phyloP scores from a whole-genome alignment of 2,329 filamentous ascomycete species.

The Colletotrichum coccodes region DNA sequence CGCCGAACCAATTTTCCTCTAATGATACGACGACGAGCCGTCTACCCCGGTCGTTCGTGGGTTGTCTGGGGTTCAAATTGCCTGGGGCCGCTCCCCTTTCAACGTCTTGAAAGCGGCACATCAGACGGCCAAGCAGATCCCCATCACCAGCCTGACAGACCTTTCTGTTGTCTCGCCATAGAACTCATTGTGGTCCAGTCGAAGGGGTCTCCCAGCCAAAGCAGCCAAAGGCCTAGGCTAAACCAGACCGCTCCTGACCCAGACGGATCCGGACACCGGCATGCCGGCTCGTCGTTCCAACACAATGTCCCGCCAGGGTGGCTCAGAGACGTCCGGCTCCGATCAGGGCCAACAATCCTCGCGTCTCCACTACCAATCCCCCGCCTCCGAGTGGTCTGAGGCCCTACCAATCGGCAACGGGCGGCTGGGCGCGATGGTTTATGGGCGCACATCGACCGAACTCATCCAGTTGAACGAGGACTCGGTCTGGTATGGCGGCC shows the following conservation, averaged over 20 bases:
- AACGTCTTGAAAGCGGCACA: background rate
- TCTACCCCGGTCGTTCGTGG: constrained; percentile 13
- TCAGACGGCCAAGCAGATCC: background rate
- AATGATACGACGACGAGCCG: constrained; percentile 23
- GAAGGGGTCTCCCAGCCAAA: background rate
- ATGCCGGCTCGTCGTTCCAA: constrained; percentile 25
- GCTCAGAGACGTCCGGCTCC: constrained; percentile 2
- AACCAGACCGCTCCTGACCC: background rate
- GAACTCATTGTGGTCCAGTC: background rate
- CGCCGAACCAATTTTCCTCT: constrained; percentile 29
- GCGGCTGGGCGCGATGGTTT: constrained; percentile 49
- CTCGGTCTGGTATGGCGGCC: constrained; percentile 54
- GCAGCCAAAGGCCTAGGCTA: background rate
- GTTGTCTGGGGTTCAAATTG: constrained; percentile 31
- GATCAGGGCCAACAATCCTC: constrained; percentile 8
- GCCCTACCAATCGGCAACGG: constrained; percentile 56
- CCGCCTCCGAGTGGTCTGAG: constrained; percentile 43
- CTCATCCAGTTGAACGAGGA: constrained; percentile 57
- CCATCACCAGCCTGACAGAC: background rate
- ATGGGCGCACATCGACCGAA: constrained; percentile 47
- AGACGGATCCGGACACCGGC: constrained; percentile 1
- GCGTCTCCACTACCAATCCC: constrained; percentile 41
- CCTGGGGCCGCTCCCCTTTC: background rate
- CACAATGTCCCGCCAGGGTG: constrained; percentile 6
- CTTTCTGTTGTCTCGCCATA: background rate